Conservation (phyloP, 257 asterid species). For the Nicotiana tabacum region DNA sequence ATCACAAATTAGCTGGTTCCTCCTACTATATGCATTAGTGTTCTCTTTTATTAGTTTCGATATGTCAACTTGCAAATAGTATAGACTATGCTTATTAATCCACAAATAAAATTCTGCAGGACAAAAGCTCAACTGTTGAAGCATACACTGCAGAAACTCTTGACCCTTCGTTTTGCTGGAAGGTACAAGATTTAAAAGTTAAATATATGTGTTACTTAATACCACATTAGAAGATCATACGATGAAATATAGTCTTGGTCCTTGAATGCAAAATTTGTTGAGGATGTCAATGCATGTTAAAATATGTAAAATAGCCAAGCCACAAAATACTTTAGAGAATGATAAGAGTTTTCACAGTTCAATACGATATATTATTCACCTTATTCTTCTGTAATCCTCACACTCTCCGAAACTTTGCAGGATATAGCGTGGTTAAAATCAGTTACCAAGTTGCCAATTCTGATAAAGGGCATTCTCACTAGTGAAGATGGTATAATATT, state of each 20-base stretch:
- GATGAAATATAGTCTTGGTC: not conserved
- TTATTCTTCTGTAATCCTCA: not conserved
- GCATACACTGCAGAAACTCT: conserved; percentile 36
- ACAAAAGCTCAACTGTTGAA: conserved; percentile 40
- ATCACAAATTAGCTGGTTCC: not conserved
- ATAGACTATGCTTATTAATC: conserved; percentile 1
- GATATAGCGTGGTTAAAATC: conserved; percentile 65
- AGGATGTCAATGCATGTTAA: not conserved
- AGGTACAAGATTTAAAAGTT: conserved; percentile 29
- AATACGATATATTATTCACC: not conserved
- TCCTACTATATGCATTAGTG: not conserved
- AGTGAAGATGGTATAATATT: conserved; percentile 20
- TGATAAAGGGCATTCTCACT: conserved; percentile 59
- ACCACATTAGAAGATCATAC: not conserved
- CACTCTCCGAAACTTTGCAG: conserved; percentile 25
- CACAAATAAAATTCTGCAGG: conserved; percentile 24
- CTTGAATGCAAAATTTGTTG: not conserved
- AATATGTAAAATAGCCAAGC: not conserved
- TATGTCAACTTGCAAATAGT: not conserved
- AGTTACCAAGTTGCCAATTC: conserved; percentile 50
- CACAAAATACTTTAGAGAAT: not conserved
- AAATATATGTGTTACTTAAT: not conserved
- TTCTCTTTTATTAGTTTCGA: not conserved
- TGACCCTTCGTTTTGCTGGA: conserved; percentile 52
- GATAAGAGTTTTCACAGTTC: not conserved